Base-by-base conservation (phyloP, 2,329 filamentous ascomycete species). In the Colletotrichum lini region DNA sequence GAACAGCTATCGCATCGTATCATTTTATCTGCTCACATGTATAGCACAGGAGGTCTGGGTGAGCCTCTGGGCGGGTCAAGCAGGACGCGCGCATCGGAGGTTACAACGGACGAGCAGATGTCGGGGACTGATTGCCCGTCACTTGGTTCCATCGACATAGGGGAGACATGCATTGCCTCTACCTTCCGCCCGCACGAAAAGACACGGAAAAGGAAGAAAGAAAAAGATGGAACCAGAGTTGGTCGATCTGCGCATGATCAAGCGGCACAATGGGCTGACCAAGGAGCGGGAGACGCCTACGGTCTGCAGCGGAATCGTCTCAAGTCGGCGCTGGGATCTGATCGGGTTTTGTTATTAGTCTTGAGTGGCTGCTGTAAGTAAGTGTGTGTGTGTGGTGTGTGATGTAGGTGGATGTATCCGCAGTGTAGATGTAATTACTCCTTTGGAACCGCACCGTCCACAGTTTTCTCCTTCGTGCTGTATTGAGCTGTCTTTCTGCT, bases 201-300 rank as follows among this genome's bases (percentile, higher is more conserved):
- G 6, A 16, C 21, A 9, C 38, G 13, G 56, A 50, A 38, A 47
- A 15, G 40, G 49, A 16, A 21, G n/a, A 54, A 38, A 4, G 18
- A 35, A 18, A n/a, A 62, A 57, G 52, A 68, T 71, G 68, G 65
- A 71, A 65, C 65, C 68, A 71, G 68, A 23, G 42, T 72, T 69
- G 52, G 65, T 59, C 69, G 65, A 64, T 45, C 21, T 59, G 52
- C 65, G 69, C 59, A 69, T 40, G 69, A 69, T 64, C 45, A 21
- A 54, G 69, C 65, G 53, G 69, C 69, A 64, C 69, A 69, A 40
- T 72, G 69, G 65, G 69, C 65, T 72, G 69, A 72, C 59, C 54
- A 56, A 64, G 65, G 61, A 60, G 65, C 69, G 69, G 65, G 69
- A 72, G 59, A 58, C 65, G 69, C 69, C 69, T 56, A 35, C 62